Conservation (phyloP, 768 basidiomycete genomes). For the Hygrophoropsis aurantiaca region DNA sequence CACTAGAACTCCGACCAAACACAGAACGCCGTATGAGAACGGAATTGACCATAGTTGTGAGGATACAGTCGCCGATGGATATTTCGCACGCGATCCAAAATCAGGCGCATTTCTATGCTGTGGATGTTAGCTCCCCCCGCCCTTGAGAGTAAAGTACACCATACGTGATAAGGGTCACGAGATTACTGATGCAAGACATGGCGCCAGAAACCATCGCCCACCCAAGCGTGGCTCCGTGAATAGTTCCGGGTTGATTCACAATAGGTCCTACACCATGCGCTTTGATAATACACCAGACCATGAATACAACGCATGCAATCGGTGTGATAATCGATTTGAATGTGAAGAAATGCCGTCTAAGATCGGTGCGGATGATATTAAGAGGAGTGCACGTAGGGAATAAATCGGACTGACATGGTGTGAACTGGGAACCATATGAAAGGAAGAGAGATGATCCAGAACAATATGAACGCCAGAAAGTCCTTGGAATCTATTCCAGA, state of each 20-base stretch:
- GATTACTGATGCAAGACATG: conserved; percentile 73
- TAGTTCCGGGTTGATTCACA: conserved; percentile 52
- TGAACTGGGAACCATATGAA: conserved; percentile 79
- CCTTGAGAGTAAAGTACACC: conserved; percentile 13
- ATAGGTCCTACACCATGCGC: conserved; percentile 75
- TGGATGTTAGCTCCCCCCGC: neutral
- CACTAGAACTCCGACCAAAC: conserved; percentile 76
- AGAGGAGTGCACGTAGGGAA: neutral
- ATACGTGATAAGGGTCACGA: conserved; percentile 66
- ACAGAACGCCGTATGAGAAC: conserved; percentile 64
- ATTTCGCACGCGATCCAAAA: conserved; percentile 56
- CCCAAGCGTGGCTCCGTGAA: conserved; percentile 60
- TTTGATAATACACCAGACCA: conserved; percentile 73
- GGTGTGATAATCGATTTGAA: conserved; percentile 68
- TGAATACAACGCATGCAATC: conserved; percentile 61
- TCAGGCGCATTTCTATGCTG: conserved; percentile 57
- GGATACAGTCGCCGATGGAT: conserved; percentile 50
- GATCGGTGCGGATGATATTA: conserved; percentile 1
- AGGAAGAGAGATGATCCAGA: conserved; percentile 73
- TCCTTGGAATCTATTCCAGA: conserved; percentile 67
- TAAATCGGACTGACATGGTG: conserved; percentile 49
- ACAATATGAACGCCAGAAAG: conserved; percentile 78
- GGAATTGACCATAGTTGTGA: conserved; percentile 70
- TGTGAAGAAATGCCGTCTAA: conserved; percentile 69
- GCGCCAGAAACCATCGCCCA: conserved; percentile 70